Percentiles rank a stretch among this genome's conserved stretches.
Conservation (phyloP, 805 yeast species). For the Kodamaea laetipori region DNA sequence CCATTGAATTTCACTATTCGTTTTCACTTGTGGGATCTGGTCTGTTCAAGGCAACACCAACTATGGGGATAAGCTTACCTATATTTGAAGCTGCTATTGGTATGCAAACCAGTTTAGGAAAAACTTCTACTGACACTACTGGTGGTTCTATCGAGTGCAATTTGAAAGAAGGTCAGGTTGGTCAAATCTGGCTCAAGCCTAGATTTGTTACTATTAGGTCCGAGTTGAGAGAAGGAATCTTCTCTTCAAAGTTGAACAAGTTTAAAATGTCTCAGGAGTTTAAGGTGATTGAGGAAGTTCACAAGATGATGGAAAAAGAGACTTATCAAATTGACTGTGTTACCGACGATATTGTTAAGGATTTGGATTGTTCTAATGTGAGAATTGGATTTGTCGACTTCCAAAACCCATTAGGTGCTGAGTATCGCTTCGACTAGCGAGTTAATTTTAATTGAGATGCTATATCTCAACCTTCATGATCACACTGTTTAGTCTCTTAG, state of each 20-base stretch:
- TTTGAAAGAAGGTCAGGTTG: slow-evolving; percentile 20
- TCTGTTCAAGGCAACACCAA: not conserved
- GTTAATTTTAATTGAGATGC: no score
- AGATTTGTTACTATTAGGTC: slow-evolving; percentile 15
- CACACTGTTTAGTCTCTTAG: no score
- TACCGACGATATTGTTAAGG: slow-evolving; percentile 24
- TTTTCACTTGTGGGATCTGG: not conserved
- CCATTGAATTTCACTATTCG: slow-evolving; percentile 10
- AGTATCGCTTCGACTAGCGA: no score
- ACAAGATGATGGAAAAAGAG: slow-evolving; percentile 15
- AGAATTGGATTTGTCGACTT: slow-evolving; percentile 24
- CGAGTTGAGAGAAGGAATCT: slow-evolving; percentile 15
- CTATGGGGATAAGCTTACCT: not conserved
- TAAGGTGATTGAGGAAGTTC: slow-evolving; percentile 15
- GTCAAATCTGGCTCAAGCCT: slow-evolving; percentile 25
- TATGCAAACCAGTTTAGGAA: slow-evolving; percentile 3
- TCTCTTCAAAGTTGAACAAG: slow-evolving; percentile 10
- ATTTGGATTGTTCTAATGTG: slow-evolving; percentile 21
- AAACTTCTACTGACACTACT: slow-evolving; percentile 6
- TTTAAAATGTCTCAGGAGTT: slow-evolving; percentile 13
- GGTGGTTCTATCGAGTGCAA: slow-evolving; percentile 20
- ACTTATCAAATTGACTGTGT: slow-evolving; percentile 22
- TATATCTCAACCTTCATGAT: no score
- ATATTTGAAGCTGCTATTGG: not conserved
- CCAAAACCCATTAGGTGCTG: slow-evolving; percentile 22